These are phyloP conservation scores for Metschnikowia peoriensis DNA, from an alignment of 805 yeast genomes.

Conservation along the genomic window DNA sequence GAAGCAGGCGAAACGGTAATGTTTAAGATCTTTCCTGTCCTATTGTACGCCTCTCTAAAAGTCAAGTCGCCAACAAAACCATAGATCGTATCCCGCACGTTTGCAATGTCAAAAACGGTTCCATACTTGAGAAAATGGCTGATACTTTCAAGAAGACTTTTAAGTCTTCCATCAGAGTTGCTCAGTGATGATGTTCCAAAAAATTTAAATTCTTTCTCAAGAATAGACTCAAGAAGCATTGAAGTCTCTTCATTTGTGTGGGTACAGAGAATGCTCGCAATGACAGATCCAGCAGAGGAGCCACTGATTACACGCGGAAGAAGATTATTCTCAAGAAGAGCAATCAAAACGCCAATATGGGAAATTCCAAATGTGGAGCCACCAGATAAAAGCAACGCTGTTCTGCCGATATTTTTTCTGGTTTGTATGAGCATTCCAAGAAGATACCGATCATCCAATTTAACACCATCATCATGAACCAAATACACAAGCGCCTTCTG, in stretches of 20 bases:
- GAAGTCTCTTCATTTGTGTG: conserved; percentile 71
- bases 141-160: conserved; percentile 42
- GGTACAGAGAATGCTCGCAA: conserved; percentile 84
- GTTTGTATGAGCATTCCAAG: conserved; percentile 83
- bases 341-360: conserved; percentile 87
- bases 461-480: conserved; percentile 35
- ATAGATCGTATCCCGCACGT: conserved; percentile 70
- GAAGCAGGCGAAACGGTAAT: conserved; percentile 93
- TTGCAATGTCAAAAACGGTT: conserved; percentile 79
- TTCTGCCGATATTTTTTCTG: conserved; percentile 86
- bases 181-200: conserved; percentile 32
- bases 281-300: conserved; percentile 93
- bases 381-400: conserved; percentile 93
- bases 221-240: conserved; percentile 57
- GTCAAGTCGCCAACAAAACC: conserved; percentile 85
- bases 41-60: conserved; percentile 89
- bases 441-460: conserved; percentile 64
- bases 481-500: conserved; percentile 43
- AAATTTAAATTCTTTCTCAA: conserved; percentile 53
- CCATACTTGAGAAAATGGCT: conserved; percentile 74
- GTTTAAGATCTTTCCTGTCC: conserved; percentile 90
- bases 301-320: conserved; percentile 90
- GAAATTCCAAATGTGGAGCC: conserved; percentile 93
- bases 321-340: conserved; percentile 68
- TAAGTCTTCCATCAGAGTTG: conserved; percentile 47